Conservation (phyloP, 2,329 filamentous ascomycete genomes). For the Curvularia verruculosa region DNA sequence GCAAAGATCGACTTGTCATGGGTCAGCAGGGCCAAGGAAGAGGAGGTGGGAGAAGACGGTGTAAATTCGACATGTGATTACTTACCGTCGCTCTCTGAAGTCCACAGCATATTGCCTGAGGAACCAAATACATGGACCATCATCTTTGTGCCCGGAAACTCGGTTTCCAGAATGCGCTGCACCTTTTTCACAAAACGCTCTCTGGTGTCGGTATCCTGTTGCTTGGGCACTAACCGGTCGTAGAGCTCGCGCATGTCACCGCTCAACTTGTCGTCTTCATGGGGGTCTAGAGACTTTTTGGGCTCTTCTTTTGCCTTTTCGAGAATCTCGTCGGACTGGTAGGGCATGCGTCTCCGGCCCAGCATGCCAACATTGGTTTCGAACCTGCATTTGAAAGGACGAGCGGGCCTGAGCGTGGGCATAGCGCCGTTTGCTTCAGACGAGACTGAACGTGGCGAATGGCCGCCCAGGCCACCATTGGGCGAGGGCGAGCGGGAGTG, state of each 20-base stretch:
- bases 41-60: no score
- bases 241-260: conserved; percentile 87
- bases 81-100: conserved; percentile 93
- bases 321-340: conserved; percentile 84
- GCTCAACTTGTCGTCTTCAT: conserved; percentile 63
- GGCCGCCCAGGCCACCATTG: conserved; percentile 70
- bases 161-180: conserved; percentile 82
- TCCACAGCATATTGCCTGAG: conserved; percentile 92
- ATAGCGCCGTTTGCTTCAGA: conserved; percentile 83
- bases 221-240: conserved; percentile 79
- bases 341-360: conserved; percentile 86
- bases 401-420: conserved; percentile 67
- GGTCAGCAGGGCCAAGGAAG: no score
- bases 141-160: conserved; percentile 92
- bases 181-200: conserved; percentile 82
- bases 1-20: conserved; percentile 87
- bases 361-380: conserved; percentile 80
- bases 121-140: conserved; percentile 96
- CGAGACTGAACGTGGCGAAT: conserved; percentile 87
- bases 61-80: no score
- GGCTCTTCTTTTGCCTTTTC: conserved; percentile 71
- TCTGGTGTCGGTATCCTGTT: conserved; percentile 77
- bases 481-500: conserved; percentile 80
- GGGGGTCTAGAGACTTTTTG: conserved; percentile 58
- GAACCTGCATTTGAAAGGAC: conserved; percentile 75